Evolutionary conservation across 2,329 filamentous ascomycete genomes (phyloP).

Genomic region (Colletotrichum incanum): DNA sequence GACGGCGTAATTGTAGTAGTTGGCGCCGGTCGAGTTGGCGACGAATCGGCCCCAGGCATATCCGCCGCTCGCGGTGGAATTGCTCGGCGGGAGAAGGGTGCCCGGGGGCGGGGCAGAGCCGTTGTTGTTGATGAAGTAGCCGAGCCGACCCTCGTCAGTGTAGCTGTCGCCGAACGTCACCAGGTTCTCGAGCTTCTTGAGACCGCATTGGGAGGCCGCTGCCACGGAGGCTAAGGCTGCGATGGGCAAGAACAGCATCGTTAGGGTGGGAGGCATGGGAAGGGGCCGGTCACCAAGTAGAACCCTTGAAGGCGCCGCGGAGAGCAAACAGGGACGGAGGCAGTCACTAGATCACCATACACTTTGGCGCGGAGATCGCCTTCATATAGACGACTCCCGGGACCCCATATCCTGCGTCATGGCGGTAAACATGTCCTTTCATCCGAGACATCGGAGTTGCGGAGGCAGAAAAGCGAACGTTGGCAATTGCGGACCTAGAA

Average conservation of each 20-base stretch:
- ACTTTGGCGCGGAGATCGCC: not conserved
- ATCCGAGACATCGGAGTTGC: slow-evolving; percentile 1
- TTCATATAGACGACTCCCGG: slow-evolving; percentile 6
- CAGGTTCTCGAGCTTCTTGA: slow-evolving; percentile 71
- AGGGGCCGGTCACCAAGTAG: not conserved
- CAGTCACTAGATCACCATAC: not conserved
- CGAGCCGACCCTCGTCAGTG: slow-evolving; percentile 79
- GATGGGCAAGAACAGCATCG: slow-evolving; percentile 30
- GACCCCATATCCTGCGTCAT: slow-evolving; percentile 9
- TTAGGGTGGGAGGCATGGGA: not conserved
- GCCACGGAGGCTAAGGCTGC: slow-evolving; percentile 31
- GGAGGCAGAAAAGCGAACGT: not conserved
- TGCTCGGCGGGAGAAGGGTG: slow-evolving; percentile 59
- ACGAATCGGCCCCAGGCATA: slow-evolving; percentile 80
- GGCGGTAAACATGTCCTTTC: slow-evolving; percentile 5
- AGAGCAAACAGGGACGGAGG: not conserved
- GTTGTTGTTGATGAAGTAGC: slow-evolving; percentile 73
- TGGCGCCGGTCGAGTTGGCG: slow-evolving; percentile 70
- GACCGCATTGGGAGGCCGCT: slow-evolving; percentile 44
- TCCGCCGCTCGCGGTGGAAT: slow-evolving; percentile 75
- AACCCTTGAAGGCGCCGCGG: not conserved
- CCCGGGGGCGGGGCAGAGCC: slow-evolving; percentile 76
- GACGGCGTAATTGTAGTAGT: slow-evolving; percentile 79
- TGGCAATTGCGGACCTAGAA: slow-evolving; percentile 22
- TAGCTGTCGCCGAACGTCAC: slow-evolving; percentile 84